phyloP scores from a whole-genome alignment of 441 rosid species.

The Cnidoscolus chayamansa region DNA sequence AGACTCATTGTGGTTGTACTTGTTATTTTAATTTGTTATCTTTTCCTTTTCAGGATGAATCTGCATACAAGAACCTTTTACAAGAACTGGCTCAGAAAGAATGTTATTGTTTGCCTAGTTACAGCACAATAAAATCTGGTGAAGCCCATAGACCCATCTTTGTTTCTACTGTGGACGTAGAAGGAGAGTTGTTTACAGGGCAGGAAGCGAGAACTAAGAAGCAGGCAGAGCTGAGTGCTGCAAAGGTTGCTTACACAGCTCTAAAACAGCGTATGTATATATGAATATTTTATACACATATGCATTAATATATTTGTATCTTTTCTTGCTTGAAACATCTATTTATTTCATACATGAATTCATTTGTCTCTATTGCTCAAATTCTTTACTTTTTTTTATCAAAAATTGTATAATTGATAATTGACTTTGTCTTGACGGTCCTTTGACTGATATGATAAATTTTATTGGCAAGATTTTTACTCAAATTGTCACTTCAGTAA shows the following conservation, averaged over 20 bases:
- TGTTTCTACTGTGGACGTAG: slow-evolving; percentile 55
- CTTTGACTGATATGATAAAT: neutral
- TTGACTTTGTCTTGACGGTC: neutral
- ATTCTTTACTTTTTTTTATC: neutral
- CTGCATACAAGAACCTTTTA: slow-evolving; percentile 60
- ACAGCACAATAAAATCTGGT: slow-evolving; percentile 42
- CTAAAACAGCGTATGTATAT: slow-evolving; percentile 41
- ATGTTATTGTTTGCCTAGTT: slow-evolving; percentile 45
- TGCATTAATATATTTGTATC: neutral
- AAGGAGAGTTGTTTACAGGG: slow-evolving; percentile 48
- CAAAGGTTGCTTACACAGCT: slow-evolving; percentile 57
- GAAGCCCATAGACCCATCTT: slow-evolving; percentile 52
- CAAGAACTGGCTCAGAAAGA: slow-evolving; percentile 71
- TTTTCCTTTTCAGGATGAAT: slow-evolving; percentile 40
- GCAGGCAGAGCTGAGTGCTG: slow-evolving; percentile 73
- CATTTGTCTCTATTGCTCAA: neutral
- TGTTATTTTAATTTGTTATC: neutral
- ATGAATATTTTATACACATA: neutral
- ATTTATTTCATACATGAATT: neutral
- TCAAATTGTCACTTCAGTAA: neutral
- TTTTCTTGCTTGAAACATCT: neutral
- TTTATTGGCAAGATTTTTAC: neutral
- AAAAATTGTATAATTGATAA: neutral
- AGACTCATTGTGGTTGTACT: neutral
- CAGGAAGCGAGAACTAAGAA: slow-evolving; percentile 59